Percentiles rank a stretch among this genome's conserved stretches.
phyloP scores from a whole-genome alignment of 306 rosid species.

The Casuarina glauca region DNA sequence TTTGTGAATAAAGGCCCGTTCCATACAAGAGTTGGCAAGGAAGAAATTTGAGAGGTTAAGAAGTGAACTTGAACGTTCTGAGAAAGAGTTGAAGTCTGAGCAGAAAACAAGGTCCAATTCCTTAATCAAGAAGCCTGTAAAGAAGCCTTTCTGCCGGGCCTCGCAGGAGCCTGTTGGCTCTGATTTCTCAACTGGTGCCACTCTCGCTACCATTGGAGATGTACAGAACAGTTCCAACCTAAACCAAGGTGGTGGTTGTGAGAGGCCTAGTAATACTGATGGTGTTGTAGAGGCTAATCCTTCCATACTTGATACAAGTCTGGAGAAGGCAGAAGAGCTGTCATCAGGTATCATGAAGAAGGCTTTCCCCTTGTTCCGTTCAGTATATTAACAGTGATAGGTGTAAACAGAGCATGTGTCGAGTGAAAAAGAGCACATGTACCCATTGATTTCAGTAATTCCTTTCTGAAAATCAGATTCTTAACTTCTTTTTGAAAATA shows the following conservation, averaged over 20 bases:
- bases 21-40: conserved; percentile 88
- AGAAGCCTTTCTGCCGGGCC: conserved; percentile 59
- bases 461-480: neutral
- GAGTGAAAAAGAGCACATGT: neutral
- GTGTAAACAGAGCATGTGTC: neutral
- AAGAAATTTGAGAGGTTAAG: conserved; percentile 85
- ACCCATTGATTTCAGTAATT: neutral
- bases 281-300: conserved; percentile 63
- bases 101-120: conserved; percentile 67
- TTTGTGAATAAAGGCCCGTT: conserved; percentile 69
- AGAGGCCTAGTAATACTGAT: conserved; percentile 69
- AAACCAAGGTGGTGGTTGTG: conserved; percentile 55
- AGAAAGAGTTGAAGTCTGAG: conserved; percentile 68
- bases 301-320: conserved; percentile 64
- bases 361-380: conserved; percentile 12
- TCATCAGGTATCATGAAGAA: conserved; percentile 57
- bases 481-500: neutral
- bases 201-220: conserved; percentile 74
- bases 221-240: conserved; percentile 55
- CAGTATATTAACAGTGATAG: neutral
- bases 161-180: conserved; percentile 90
- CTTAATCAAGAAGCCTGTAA: conserved; percentile 64
- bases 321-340: conserved; percentile 74
- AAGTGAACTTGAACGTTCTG: conserved; percentile 52
- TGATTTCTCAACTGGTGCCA: conserved; percentile 91